Base-by-base conservation (phyloP, 2,329 filamentous ascomycete genomes). In the Sordariomycetes sp. region DNA sequence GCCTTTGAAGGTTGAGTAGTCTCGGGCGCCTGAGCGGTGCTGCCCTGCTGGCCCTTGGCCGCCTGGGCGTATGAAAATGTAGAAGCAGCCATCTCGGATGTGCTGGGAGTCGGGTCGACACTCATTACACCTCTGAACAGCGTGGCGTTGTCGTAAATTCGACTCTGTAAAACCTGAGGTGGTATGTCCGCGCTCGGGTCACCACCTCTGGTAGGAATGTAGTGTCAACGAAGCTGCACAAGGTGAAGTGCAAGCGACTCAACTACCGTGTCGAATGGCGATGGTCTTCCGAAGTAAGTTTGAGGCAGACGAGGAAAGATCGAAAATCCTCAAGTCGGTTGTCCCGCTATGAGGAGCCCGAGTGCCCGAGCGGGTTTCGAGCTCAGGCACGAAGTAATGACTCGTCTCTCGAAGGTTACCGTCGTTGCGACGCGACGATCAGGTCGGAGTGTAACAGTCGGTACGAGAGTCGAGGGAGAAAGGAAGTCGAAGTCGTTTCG, bases 51-150 rank as follows among this genome's bases (percentile, higher is more conserved):
- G 51, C 88, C 86, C 60, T 92, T 92, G 39, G 90, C 90, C 53
- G 90, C 90, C 71, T 94, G 87, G 50, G 90, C 90, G 61, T 96
- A 96, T 39, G 90, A 95, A 57, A 95, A 94, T 21, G 75, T 68
- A 41, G 75, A 68, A 42, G 73, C 57, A 43, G 71, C 70, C 72
- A 75, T 76, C 39, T 57, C 50, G 46, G 44, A 48, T 5, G 17
- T 12, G 29, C 29, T 15, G 18, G 25, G 25, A n/a, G 33, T 33
- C 31, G 19, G 8, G 21, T 14, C 4, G 15, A 9, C 14, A 18
- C 31, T 25, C 5, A 18, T 24, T 10, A 12, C 21, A 5, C 21
- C 11, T 8, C 5, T 7, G 15, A 23, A 6, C 31, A 25, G 26
- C 14, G 21, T 24, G 26, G 21, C n/a, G n/a, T n/a, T n/a, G n/a